phyloP scores from a whole-genome alignment of 345 rosid species.

The Hevea brasiliensis region DNA sequence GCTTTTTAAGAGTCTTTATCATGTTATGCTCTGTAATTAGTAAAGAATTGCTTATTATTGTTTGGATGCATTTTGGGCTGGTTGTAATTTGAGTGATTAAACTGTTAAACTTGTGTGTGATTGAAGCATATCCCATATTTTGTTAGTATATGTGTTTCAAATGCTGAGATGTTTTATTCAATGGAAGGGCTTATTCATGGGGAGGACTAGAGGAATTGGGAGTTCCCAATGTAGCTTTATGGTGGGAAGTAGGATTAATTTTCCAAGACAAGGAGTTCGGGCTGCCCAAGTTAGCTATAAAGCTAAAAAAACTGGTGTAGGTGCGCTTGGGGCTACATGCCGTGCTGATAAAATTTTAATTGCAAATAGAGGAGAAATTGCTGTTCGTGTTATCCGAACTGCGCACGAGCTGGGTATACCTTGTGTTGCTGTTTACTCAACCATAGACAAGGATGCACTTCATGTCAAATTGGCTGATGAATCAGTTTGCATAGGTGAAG shows the following conservation, averaged over 20 bases:
- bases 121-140: background rate
- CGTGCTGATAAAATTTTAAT: conserved; percentile 79
- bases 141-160: background rate
- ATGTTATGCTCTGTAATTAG: background rate
- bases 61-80: background rate
- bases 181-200: conserved; percentile 52
- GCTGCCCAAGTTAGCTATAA: conserved; percentile 34
- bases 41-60: background rate
- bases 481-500: conserved; percentile 98
- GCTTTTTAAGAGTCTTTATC: background rate
- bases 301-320: conserved; percentile 34
- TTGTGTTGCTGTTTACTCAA: conserved; percentile 96
- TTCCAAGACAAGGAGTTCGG: conserved; percentile 49
- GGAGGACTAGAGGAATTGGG: conserved; percentile 43
- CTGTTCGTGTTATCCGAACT: conserved; percentile 90
- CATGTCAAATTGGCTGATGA: conserved; percentile 96
- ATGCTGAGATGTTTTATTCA: background rate
- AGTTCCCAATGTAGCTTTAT: conserved; percentile 68
- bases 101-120: background rate
- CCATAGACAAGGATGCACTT: conserved; percentile 92
- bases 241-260: conserved; percentile 50
- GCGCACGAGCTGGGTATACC: conserved; percentile 98
- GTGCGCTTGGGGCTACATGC: conserved; percentile 61
- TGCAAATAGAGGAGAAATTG: conserved; percentile 96
- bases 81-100: background rate